phyloP scores from a whole-genome alignment of 164 flowering plant genomes.

The Annona squamosa region DNA sequence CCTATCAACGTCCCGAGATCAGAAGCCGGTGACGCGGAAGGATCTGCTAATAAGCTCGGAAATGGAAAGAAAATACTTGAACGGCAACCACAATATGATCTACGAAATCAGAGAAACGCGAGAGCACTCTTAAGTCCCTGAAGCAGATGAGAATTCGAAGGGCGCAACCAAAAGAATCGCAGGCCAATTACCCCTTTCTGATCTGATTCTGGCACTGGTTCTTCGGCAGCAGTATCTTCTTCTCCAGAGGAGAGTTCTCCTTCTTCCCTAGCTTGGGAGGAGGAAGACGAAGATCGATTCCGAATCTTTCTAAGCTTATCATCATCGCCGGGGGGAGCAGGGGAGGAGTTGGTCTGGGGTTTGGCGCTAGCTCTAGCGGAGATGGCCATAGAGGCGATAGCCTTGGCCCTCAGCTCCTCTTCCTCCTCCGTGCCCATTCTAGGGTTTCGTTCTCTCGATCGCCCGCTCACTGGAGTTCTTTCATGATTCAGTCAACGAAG shows the following conservation, averaged over 20 bases:
- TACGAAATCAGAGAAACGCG: not conserved
- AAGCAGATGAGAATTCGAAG: not conserved
- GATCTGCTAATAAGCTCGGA: not conserved
- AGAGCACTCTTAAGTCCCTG: not conserved
- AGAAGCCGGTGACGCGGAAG: too few relatives aligned
- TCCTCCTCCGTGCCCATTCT: constrained; percentile 14
- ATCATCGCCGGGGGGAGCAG: not conserved
- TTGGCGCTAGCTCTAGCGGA: constrained; percentile 21
- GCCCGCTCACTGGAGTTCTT: not conserved
- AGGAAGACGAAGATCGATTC: not conserved
- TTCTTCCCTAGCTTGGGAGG: constrained; percentile 41
- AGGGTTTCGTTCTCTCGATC: not conserved
- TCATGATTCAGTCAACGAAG: too few relatives aligned
- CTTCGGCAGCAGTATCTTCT: not conserved
- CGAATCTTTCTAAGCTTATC: not conserved
- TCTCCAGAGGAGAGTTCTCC: constrained; percentile 56
- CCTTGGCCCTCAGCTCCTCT: constrained; percentile 28
- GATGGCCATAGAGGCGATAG: constrained; percentile 25
- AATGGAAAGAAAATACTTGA: not conserved
- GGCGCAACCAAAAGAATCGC: not conserved
- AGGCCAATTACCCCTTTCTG: not conserved
- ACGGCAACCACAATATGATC: not conserved
- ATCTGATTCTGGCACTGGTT: not conserved
- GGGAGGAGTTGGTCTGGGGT: not conserved
- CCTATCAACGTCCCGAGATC: too few relatives aligned